phyloP scores from a whole-genome alignment of 352 stramenopile genomes.

The Phytophthora sp. region DNA sequence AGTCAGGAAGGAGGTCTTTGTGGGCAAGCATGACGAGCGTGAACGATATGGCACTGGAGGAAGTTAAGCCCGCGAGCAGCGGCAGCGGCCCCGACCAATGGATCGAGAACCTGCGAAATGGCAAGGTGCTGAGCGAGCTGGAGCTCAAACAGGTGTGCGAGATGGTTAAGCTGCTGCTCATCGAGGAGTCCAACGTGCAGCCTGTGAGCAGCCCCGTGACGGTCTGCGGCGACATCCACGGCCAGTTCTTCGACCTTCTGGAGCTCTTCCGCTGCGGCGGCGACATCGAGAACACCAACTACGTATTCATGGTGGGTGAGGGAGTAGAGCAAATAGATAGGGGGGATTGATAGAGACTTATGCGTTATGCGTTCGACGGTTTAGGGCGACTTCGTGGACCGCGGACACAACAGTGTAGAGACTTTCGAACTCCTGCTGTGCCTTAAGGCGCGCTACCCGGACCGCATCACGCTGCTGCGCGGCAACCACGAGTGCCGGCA shows the following conservation, averaged over 20 bases:
- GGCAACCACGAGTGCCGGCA: constrained; percentile 93
- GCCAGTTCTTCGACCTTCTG: constrained; percentile 90
- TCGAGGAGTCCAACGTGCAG: constrained; percentile 93
- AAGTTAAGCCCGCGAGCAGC: constrained; percentile 54
- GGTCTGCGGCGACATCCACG: constrained; percentile 91
- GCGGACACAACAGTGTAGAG: constrained; percentile 91
- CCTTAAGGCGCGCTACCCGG: constrained; percentile 86
- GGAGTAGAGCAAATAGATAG: neutral
- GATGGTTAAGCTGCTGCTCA: constrained; percentile 91
- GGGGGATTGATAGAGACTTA: neutral
- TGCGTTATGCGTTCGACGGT: constrained; percentile 11
- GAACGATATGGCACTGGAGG: constrained; percentile 65
- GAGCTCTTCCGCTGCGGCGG: constrained; percentile 90
- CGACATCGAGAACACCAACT: constrained; percentile 88
- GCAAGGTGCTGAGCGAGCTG: constrained; percentile 85
- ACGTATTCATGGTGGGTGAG: constrained; percentile 87
- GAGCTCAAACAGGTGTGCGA: constrained; percentile 91
- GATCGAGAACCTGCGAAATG: constrained; percentile 81
- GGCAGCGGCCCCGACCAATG: constrained; percentile 82
- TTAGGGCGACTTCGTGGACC: constrained; percentile 91
- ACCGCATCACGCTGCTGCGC: constrained; percentile 88
- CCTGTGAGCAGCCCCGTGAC: constrained; percentile 90
- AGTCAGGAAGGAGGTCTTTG: neutral
- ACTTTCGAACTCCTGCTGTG: constrained; percentile 90
- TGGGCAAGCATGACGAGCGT: constrained; percentile 54